Base-by-base conservation (phyloP, 306 rosid species). In the Quercus dentata region DNA sequence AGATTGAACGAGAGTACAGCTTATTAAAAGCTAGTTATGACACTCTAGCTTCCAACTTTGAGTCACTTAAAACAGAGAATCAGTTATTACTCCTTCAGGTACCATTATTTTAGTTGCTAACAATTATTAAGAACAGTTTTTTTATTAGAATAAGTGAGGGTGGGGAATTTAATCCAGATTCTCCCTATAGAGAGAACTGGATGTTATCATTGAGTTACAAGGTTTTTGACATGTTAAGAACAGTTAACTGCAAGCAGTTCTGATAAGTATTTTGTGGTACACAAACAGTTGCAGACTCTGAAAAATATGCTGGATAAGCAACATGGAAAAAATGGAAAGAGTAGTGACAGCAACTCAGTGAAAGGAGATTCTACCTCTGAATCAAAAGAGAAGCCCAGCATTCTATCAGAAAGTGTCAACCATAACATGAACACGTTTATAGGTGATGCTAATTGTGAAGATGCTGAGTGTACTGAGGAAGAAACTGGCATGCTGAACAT, bases 51-150 rank as follows among this genome's bases (percentile, higher is more conserved):
- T 91, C 97, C 31, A 58, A 73, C 51, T 93, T 82, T 79, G 96
- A 93, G 46, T 79, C 90, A 41, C 69, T 95, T 9, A 88, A 91
- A 86, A 93, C 86, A 81, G 99, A 95, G 73, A 93, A 88, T 1
- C 98, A 91, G 80, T 87, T 87, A 64, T 79, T 92, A 59, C 64
- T 76, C 20, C 71, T 78, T 17, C 94, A 93, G 99, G 99, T 93
- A 87, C 61, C 25, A n/a, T 35, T 35, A 18, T 19, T n/a, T 46
- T 67, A 35, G 69, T 27, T 63, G 41, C 69, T 28, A 63, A 63
- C 8, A 5, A 17, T 12, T 5, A 14, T 63, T 30, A 23, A 63
- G 69, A 35, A 8, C 49, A 35, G 54, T 49, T 49, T 12, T 12
- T 49, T 49, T 11, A 11, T 49, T 49, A 49, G 46, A 41, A 41